These are phyloP conservation scores for Arxiozyma telluris DNA, from an alignment of 1,139 yeast genomes.

Conservation along the genomic window DNA sequence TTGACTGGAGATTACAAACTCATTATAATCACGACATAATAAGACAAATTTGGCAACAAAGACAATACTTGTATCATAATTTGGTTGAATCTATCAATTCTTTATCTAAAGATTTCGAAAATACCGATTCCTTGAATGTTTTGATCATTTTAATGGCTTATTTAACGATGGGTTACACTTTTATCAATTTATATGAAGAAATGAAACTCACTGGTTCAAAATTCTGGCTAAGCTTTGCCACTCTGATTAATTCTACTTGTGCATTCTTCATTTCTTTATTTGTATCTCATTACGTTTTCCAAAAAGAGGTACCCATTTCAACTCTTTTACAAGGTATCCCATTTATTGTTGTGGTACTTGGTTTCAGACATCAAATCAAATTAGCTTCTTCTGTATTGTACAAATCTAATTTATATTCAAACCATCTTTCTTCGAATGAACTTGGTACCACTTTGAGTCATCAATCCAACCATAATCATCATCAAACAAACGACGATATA, in stretches of 20 bases:
- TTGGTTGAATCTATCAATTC: not conserved
- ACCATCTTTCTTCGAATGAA: conserved; percentile 7
- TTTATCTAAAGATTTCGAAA: not conserved
- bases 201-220: conserved; percentile 73
- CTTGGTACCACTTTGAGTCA: conserved; percentile 29
- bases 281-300: conserved; percentile 44
- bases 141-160: conserved; percentile 76
- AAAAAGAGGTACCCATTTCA: conserved; percentile 55
- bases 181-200: conserved; percentile 66
- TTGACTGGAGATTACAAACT: conserved; percentile 43
- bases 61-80: not conserved
- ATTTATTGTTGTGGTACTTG: conserved; percentile 84
- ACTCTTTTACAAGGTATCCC: conserved; percentile 89
- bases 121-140: conserved; percentile 85
- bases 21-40: not conserved
- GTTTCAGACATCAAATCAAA: conserved; percentile 80
- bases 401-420: conserved; percentile 15
- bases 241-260: conserved; percentile 71
- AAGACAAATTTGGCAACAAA: not conserved
- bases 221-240: conserved; percentile 83
- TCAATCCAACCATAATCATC: conserved; percentile 16
- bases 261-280: conserved; percentile 80
- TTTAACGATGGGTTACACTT: conserved; percentile 81
- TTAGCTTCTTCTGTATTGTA: conserved; percentile 47
- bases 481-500: conserved; percentile 27